Evolutionary conservation across 2,329 filamentous ascomycete genomes (phyloP), one percentile per base, ranked within the genome.

Genomic region (Colletotrichum neosansevieriae): DNA sequence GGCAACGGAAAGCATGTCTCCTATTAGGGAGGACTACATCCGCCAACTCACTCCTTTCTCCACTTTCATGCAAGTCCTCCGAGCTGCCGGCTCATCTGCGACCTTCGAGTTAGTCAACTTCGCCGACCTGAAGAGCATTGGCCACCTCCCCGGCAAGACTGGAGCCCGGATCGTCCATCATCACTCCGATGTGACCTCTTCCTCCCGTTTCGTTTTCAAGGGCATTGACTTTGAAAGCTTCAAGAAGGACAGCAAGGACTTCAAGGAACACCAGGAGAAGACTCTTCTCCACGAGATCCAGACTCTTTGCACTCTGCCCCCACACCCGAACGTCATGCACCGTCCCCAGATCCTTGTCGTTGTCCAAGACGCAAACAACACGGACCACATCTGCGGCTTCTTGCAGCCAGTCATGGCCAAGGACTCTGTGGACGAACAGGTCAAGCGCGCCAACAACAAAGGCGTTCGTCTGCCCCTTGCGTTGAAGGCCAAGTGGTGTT

Each of bases 401-500:
- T 54, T 74, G 6, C 69, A 71, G 24, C 63, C 70, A 3, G 70
- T 70, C 32, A 54, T 71, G 54, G 17, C 47, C 1, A 57, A 47
- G 7, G 72, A 67, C 17, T 67, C 63, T 10, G 17, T 74, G 7
- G 70, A 67, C 17, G 58, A 69, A 3, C 65, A 69, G 11, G 70
- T 75, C 36, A 60, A 61, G 11, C 38, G 58, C 21, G 70, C 59
- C 10, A 73, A 72, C 45, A 42, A 59, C 9, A 15, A 21, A 15
- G 63, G 61, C 12, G 44, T 6, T 4, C 69, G 56, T 13, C 64
- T 75, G 5, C 54, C 70, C 5, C 60, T 73, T 1, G 21, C 1
- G 0, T 58, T 61, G 6, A 74, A 74, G 57, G 72, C 70, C 6
- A 60, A 59, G 15, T 75, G 73, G 74, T 74, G 74, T 67, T 40